These are phyloP conservation scores for Backusella macrospora DNA, from an alignment of 192 early-diverging fungal genomes.

Conservation along the genomic window DNA sequence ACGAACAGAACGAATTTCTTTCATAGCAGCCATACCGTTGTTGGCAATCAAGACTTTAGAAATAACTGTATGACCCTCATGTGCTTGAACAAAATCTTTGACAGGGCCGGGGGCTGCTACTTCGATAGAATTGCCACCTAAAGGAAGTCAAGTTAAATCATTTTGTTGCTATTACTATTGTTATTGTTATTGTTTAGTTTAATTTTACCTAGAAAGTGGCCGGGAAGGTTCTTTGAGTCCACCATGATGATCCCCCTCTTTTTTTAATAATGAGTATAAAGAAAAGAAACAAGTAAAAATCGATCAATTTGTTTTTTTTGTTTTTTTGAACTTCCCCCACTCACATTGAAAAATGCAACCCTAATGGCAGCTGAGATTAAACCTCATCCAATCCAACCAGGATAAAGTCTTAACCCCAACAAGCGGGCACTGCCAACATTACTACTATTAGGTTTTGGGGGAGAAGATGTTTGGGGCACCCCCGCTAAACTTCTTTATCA, in stretches of 20 bases:
- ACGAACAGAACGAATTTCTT: conserved; percentile 96
- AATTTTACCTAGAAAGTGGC: conserved; percentile 29
- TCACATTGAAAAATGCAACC: too few species aligned
- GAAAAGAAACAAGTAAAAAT: conserved; percentile 3
- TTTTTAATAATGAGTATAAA: conserved; percentile 8
- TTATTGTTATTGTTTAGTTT: background rate
- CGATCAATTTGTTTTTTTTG: conserved; percentile 1
- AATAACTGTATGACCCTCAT: conserved; percentile 86
- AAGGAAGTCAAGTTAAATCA: background rate
- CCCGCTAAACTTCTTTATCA: conserved; percentile 7
- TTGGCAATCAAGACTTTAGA: conserved; percentile 97
- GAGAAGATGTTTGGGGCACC: conserved; percentile 3
- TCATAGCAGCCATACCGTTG: conserved; percentile 99
- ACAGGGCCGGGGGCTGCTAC: conserved; percentile 65
- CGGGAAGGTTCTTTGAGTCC: conserved; percentile 25
- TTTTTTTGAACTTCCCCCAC: conserved; percentile 11
- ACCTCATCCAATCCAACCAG: conserved; percentile 15
- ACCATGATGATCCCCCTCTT: conserved; percentile 19
- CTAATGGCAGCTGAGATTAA: conserved; percentile 6
- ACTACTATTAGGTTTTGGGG: conserved; percentile 14
- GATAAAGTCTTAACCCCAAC: conserved; percentile 16
- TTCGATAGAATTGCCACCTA: conserved; percentile 75
- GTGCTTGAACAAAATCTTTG: conserved; percentile 74
- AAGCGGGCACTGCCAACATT: conserved; percentile 16
- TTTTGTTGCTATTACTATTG: background rate